Conservation (phyloP, 2,329 filamentous ascomycete genomes). For the Fusarium odoratissimum region DNA sequence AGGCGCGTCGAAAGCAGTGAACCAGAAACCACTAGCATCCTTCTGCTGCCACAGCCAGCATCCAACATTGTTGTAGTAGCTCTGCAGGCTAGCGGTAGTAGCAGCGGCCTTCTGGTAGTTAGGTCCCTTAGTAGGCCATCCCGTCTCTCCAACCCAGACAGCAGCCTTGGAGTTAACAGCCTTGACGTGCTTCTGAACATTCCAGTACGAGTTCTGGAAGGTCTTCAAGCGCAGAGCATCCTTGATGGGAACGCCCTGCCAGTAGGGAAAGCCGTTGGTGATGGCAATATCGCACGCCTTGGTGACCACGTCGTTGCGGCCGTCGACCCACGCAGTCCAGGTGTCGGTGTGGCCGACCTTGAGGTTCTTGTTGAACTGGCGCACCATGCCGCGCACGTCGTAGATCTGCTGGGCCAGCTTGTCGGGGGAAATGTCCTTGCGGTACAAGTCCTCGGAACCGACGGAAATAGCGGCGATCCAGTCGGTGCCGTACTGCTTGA, state of each 20-base stretch:
- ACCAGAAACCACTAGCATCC: constrained; percentile 39
- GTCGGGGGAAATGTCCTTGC: constrained; percentile 38
- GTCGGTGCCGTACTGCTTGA: constrained; percentile 40
- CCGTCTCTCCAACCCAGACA: constrained; percentile 42
- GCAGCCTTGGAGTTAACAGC: constrained; percentile 31
- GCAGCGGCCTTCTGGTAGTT: constrained; percentile 37
- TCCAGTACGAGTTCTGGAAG: constrained; percentile 40
- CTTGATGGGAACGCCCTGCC: constrained; percentile 41
- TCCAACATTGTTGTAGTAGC: constrained; percentile 38
- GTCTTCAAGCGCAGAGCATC: constrained; percentile 41
- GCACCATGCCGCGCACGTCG: constrained; percentile 42
- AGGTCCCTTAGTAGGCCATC: constrained; percentile 38
- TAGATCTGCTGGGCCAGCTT: constrained; percentile 43
- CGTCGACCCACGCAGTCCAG: constrained; percentile 43
- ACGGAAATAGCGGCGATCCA: constrained; percentile 43
- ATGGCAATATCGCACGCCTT: constrained; percentile 41
- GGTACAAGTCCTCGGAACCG: constrained; percentile 42
- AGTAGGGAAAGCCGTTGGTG: constrained; percentile 43
- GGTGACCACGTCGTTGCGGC: constrained; percentile 40
- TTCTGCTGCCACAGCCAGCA: constrained; percentile 39
- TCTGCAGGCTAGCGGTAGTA: constrained; percentile 24
- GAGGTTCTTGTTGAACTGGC: constrained; percentile 40
- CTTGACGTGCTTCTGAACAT: constrained; percentile 38
- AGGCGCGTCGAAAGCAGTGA: constrained; percentile 40
- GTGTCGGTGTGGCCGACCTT: constrained; percentile 43